These are phyloP conservation scores for Tremellales sp. DNA, from an alignment of 1,284 basidiomycete genomes.

Conservation along the genomic window DNA sequence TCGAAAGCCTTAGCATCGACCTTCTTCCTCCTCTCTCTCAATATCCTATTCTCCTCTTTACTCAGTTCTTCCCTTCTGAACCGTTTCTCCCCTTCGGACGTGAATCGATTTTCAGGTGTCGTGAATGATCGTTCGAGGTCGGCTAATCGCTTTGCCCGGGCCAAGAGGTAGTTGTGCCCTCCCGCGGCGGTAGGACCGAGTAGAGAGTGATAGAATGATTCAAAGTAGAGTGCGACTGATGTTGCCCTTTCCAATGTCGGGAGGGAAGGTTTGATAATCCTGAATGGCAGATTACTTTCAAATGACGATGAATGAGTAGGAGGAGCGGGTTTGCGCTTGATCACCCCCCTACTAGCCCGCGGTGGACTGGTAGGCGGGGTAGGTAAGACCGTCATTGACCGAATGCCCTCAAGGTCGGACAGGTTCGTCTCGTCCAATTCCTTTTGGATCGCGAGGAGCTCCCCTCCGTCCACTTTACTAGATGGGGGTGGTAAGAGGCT, in stretches of 20 bases:
- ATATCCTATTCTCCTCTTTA: conserved; percentile 81
- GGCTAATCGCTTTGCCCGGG: conserved; percentile 71
- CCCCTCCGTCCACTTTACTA: background rate
- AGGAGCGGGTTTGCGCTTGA: conserved; percentile 5
- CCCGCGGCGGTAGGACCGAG: conserved; percentile 47
- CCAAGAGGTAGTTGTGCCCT: conserved; percentile 59
- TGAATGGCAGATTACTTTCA: conserved; percentile 18
- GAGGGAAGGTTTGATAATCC: conserved; percentile 69
- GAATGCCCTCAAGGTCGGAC: background rate
- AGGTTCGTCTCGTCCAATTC: background rate
- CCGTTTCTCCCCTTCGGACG: conserved; percentile 67
- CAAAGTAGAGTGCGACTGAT: conserved; percentile 88
- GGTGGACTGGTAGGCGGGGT: conserved; percentile 4
- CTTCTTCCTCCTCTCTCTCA: conserved; percentile 75
- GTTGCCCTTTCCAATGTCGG: conserved; percentile 89
- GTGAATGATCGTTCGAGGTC: conserved; percentile 85
- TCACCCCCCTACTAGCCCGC: no score
- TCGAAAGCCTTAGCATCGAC: conserved; percentile 81
- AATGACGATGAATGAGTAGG: conserved; percentile 10
- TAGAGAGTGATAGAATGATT: conserved; percentile 91
- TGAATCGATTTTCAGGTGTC: conserved; percentile 55
- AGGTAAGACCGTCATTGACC: background rate
- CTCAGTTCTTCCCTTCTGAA: conserved; percentile 70
- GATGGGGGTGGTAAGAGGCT: conserved; percentile 2
- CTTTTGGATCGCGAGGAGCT: background rate